These are phyloP conservation scores for Byssoonygena ceratinophila DNA, from an alignment of 2,329 filamentous ascomycete species.

Conservation along the genomic window DNA sequence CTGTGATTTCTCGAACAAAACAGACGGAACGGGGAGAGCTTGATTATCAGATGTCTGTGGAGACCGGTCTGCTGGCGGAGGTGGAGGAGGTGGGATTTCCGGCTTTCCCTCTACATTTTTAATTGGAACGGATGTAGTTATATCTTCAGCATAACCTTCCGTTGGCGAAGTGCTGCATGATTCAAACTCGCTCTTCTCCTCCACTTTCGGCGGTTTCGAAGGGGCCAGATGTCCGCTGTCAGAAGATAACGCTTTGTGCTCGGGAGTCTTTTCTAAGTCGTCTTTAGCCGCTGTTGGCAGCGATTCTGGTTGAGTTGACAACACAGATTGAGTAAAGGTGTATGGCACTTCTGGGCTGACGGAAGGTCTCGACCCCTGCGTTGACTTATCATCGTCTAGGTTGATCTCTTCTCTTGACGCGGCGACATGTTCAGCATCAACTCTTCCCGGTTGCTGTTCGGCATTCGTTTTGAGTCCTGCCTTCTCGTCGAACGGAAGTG, in stretches of 20 bases:
- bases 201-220: constrained; percentile 16
- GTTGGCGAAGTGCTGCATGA: constrained; percentile 52
- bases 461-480: constrained; percentile 24
- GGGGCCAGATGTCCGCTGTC: not conserved
- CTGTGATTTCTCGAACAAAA: constrained; percentile 44
- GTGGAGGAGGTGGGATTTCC: constrained; percentile 45
- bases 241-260: not conserved
- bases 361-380: not conserved
- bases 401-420: not conserved
- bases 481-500: constrained; percentile 32
- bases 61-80: constrained; percentile 40
- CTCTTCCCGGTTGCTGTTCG: constrained; percentile 22
- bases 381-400: not conserved
- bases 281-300: not conserved
- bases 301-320: not conserved
- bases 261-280: not conserved
- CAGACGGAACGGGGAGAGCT: constrained; percentile 36
- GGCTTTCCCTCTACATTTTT: constrained; percentile 37
- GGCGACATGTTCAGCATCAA: not conserved
- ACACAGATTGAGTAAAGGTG: not conserved
- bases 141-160: constrained; percentile 39
- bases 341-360: not conserved
- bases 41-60: constrained; percentile 30
- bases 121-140: constrained; percentile 33
- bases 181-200: constrained; percentile 46